Conservation (phyloP, 1,139 yeast genomes). For the Candida labiduridarum region DNA sequence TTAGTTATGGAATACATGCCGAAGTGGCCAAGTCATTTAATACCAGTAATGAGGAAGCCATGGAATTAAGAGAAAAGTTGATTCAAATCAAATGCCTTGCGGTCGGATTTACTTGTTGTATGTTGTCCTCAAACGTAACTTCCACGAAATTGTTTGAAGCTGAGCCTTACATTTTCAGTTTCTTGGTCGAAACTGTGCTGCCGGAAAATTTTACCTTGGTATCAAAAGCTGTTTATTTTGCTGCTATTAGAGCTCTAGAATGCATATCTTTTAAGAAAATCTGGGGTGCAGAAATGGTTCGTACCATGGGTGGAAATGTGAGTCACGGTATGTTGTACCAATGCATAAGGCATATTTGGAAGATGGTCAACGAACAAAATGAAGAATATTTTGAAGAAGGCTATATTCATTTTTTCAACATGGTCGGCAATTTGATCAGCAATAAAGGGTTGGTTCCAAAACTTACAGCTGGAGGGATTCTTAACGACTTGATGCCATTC, state of each 20-base stretch:
- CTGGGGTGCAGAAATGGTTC: slow-evolving; percentile 77
- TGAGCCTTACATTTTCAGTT: slow-evolving; percentile 74
- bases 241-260: slow-evolving; percentile 71
- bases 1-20: slow-evolving; percentile 63
- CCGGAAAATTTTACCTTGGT: slow-evolving; percentile 57
- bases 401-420: slow-evolving; percentile 55
- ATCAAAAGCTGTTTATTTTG: slow-evolving; percentile 53
- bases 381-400: slow-evolving; percentile 45
- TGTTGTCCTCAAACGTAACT: slow-evolving; percentile 55
- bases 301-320: slow-evolving; percentile 88
- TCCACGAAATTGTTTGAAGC: slow-evolving; percentile 69
- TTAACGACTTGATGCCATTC: slow-evolving; percentile 66
- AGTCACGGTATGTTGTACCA: slow-evolving; percentile 84
- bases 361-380: slow-evolving; percentile 42
- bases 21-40: slow-evolving; percentile 74
- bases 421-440: slow-evolving; percentile 60
- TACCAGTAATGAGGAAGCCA: slow-evolving; percentile 54
- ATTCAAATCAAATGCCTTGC: slow-evolving; percentile 69
- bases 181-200: slow-evolving; percentile 65
- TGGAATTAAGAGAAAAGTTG: slow-evolving; percentile 58
- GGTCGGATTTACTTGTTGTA: slow-evolving; percentile 55
- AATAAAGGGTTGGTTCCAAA: slow-evolving; percentile 51
- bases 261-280: slow-evolving; percentile 68
- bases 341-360: slow-evolving; percentile 62
- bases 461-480: slow-evolving; percentile 67